phyloP scores from a whole-genome alignment of 257 asterid genomes.

The Coffea canephora region DNA sequence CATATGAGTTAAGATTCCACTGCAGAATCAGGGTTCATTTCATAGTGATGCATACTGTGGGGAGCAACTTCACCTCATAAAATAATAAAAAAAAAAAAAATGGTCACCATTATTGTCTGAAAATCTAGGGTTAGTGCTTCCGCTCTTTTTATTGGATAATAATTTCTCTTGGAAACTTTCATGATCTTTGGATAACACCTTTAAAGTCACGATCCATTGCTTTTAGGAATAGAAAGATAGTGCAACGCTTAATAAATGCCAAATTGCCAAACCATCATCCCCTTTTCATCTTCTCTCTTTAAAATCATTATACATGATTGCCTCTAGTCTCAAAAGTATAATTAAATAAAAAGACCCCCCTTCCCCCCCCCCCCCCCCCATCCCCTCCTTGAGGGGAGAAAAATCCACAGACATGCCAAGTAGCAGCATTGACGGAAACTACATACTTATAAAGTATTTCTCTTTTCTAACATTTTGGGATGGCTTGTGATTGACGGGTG shows the following conservation, averaged over 20 bases:
- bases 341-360: background rate
- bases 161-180: constrained; percentile 25
- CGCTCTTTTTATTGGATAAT: constrained; percentile 40
- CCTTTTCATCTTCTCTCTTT: constrained; percentile 19
- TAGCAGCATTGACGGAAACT: background rate
- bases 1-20: background rate
- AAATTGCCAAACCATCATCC: constrained; percentile 36
- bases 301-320: background rate
- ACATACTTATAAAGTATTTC: background rate
- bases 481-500: background rate
- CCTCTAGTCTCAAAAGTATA: constrained; percentile 12
- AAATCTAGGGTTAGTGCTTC: constrained; percentile 37
- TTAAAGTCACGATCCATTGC: constrained; percentile 78
- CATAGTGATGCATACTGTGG: constrained; percentile 1
- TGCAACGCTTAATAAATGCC: constrained; percentile 38
- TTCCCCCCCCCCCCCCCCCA: too few species aligned
- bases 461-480: background rate
- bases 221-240: constrained; percentile 45
- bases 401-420: background rate
- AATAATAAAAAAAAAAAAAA: background rate
- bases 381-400: background rate
- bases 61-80: constrained; percentile 1
- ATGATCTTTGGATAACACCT: constrained; percentile 44
- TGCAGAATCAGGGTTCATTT: background rate
- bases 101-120: constrained; percentile 19